Conservation (phyloP, 192 early-diverging fungal genomes). For the Spizellomyces punctatus region DNA sequence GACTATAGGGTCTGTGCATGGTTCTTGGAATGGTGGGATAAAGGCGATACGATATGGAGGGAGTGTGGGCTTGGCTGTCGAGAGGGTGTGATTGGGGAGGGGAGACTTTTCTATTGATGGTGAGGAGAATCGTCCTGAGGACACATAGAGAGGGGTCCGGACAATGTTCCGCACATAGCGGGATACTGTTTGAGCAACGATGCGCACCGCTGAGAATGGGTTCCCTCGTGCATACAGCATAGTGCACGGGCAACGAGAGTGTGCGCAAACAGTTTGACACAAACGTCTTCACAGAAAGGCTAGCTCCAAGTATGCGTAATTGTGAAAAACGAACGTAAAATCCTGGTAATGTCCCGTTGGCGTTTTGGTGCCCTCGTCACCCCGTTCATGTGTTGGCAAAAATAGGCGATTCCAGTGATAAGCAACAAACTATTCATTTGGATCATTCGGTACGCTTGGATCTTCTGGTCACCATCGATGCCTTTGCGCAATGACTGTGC, state of each 20-base stretch:
- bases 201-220: neutral
- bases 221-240: constrained; percentile 1
- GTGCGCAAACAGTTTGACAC: too few relatives aligned
- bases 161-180: constrained; percentile 8
- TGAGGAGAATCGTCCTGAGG: neutral
- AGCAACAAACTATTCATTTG: too few relatives aligned
- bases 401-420: too few relatives aligned
- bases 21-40: neutral
- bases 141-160: neutral
- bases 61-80: neutral
- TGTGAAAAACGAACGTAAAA: too few relatives aligned
- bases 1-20: constrained; percentile 1
- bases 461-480: too few relatives aligned
- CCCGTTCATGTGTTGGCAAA: too few relatives aligned
- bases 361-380: too few relatives aligned
- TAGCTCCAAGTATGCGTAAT: too few relatives aligned
- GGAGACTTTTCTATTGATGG: neutral
- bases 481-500: too few relatives aligned
- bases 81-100: neutral
- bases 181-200: constrained; percentile 14
- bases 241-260: neutral
- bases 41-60: neutral
- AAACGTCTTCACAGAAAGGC: too few relatives aligned
- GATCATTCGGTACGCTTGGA: too few relatives aligned
- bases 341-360: too few relatives aligned